phyloP scores from a whole-genome alignment of 2,329 filamentous ascomycete species.

The Aspergillus texensis region DNA sequence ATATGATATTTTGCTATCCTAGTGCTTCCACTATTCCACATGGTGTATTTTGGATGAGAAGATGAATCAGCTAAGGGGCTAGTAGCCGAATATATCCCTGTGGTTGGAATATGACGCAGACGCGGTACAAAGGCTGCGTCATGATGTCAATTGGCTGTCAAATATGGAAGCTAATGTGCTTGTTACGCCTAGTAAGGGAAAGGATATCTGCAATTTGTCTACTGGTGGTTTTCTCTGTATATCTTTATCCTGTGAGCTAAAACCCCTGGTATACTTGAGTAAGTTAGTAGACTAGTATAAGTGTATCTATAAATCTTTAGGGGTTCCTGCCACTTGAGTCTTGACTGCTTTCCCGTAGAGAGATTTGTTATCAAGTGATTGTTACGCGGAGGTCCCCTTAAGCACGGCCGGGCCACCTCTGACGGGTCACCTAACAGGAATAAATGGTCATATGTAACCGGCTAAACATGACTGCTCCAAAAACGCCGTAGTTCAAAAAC shows the following conservation, averaged over 20 bases:
- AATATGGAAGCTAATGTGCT: not conserved
- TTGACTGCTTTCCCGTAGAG: not conserved
- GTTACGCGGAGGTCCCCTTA: too few species aligned
- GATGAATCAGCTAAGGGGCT: not conserved
- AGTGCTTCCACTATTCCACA: slow-evolving; percentile 16
- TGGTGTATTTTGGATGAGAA: not conserved
- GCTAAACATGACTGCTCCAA: not conserved
- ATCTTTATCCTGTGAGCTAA: not conserved
- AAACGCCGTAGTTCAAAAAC: not conserved
- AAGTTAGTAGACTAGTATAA: not conserved
- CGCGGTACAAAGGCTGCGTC: not conserved
- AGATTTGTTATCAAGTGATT: too few species aligned
- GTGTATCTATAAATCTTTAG: not conserved
- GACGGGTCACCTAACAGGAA: not conserved
- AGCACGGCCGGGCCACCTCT: too few species aligned
- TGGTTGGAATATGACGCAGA: not conserved
- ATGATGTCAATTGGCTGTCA: not conserved
- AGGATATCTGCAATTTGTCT: not conserved
- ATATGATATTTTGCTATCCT: slow-evolving; percentile 62
- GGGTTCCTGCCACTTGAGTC: not conserved
- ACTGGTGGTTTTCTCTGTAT: not conserved
- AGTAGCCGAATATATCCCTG: not conserved
- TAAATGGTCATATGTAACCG: not conserved
- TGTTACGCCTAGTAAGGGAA: not conserved
- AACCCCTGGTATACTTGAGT: not conserved